A percentile compares a stretch with the other conserved stretches of the same genome.
These are phyloP conservation scores for Paraphaeosphaeria sporulosa DNA, from an alignment of 2,329 filamentous ascomycete genomes.

Conservation along the genomic window DNA sequence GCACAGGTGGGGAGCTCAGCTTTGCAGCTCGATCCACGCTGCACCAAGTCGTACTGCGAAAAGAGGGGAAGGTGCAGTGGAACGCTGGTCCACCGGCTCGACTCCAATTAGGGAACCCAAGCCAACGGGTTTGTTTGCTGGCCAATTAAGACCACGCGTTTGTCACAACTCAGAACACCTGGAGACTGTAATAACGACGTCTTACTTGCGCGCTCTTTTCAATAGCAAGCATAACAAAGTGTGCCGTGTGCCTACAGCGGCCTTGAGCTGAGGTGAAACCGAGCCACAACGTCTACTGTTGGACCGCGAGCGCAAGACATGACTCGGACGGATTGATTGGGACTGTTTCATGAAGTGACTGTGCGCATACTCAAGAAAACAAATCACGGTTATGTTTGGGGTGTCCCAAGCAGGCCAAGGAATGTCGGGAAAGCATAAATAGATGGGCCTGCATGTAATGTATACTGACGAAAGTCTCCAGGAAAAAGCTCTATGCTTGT, in stretches of 20 bases:
- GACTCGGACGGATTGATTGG: not conserved
- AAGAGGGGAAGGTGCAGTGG: not conserved
- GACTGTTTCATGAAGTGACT: too few relatives aligned
- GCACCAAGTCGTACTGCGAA: not conserved
- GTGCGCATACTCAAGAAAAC: too few relatives aligned
- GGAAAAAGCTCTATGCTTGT: too few relatives aligned
- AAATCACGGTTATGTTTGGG: not conserved
- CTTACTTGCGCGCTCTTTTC: not conserved
- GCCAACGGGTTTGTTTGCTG: too few relatives aligned
- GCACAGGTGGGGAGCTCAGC: not conserved
- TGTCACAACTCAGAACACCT: too few relatives aligned
- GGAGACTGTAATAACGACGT: too few relatives aligned
- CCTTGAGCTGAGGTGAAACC: not conserved
- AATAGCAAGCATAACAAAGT: not conserved
- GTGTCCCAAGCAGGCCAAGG: too few relatives aligned
- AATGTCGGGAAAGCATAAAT: too few relatives aligned
- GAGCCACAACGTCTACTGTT: not conserved
- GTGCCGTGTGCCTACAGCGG: not conserved
- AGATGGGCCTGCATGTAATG: too few relatives aligned
- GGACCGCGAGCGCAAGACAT: not conserved
- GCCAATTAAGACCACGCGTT: too few relatives aligned
- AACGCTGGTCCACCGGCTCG: not conserved
- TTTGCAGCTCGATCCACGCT: not conserved
- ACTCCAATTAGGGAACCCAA: too few relatives aligned
- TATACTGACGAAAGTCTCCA: too few relatives aligned